Base-by-base conservation (phyloP, 257 asterid genomes). In the Linaria vulgaris region DNA sequence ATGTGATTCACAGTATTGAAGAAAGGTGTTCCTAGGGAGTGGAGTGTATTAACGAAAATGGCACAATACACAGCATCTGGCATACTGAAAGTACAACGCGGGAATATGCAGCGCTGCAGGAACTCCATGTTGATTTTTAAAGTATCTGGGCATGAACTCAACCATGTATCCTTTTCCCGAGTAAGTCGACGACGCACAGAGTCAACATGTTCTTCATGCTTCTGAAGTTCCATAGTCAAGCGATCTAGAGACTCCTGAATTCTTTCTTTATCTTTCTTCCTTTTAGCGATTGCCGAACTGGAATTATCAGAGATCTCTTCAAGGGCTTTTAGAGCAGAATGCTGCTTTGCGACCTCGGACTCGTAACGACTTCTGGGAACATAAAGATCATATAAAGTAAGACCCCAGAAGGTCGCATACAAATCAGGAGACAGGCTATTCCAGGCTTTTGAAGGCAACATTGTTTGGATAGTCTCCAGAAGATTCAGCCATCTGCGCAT, bases 321-420 rank as follows among this genome's bases (percentile, higher is more conserved):
- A 43, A 94, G 95, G 61, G 99, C 90, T 84, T 84, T 94, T 66
- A 94, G 88, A 72, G 95, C 82, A 73, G 88, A 78, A 64, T 87
- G 96, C 81, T 84, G 92, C 83, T 90, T 94, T 49, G 85, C 72
- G 66, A 94, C 80, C 78, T 94, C 99, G 74, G 90, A 87, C 71
- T 85, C 85, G 46, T 94, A 94, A 70, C 99, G 95, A 61, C 69
- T 82, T 86, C 84, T 79, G 56, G 99, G 99, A 61, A 90, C 96
- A 72, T 90, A 83, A 69, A 94, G 97, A 84, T 94, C 99, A 72
- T 94, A 94, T 34, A 94, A 80, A 15, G 96, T 84, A 72, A 94
- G 97, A 81, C 99, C 97, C 99, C 99, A 94, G 74, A 94, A 94
- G 70, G 99, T 90, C 24, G 95, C 95, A 76, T 90, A 94, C 44